These are phyloP conservation scores for Lizanozyma gosingica DNA, from an alignment of 1,139 yeast genomes.

Conservation along the genomic window DNA sequence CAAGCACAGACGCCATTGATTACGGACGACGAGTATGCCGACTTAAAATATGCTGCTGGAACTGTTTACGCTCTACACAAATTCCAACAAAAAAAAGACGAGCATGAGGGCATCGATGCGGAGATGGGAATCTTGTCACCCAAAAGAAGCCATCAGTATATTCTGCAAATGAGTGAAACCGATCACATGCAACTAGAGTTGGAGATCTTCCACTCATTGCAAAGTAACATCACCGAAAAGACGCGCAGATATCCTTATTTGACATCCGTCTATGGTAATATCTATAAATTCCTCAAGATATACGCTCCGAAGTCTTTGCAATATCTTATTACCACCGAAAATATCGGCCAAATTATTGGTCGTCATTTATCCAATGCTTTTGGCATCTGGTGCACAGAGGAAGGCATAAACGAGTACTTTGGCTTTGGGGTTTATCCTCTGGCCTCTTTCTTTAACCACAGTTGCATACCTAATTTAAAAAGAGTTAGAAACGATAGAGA, in stretches of 20 bases:
- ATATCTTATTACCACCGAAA: slow-evolving; percentile 17
- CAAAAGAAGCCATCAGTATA: background rate
- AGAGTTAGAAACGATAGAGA: background rate
- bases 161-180: background rate
- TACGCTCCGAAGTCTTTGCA: slow-evolving; percentile 18
- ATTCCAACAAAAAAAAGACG: background rate
- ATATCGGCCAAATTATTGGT: slow-evolving; percentile 27
- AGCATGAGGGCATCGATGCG: slow-evolving; percentile 3
- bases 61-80: slow-evolving; percentile 19
- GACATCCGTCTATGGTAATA: slow-evolving; percentile 26
- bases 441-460: slow-evolving; percentile 38
- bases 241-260: slow-evolving; percentile 28
- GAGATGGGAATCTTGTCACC: slow-evolving; percentile 2
- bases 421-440: slow-evolving; percentile 39
- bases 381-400: slow-evolving; percentile 37
- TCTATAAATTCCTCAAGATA: slow-evolving; percentile 28
- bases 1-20: slow-evolving; percentile 22
- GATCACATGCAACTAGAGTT: slow-evolving; percentile 15
- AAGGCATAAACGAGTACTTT: slow-evolving; percentile 24
- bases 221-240: slow-evolving; percentile 29
- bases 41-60: slow-evolving; percentile 26
- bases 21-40: slow-evolving; percentile 29
- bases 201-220: slow-evolving; percentile 21
- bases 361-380: slow-evolving; percentile 36
- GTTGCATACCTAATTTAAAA: slow-evolving; percentile 23